These are phyloP conservation scores for Rhizopogon rudus DNA, from an alignment of 768 basidiomycete species.

Conservation along the genomic window DNA sequence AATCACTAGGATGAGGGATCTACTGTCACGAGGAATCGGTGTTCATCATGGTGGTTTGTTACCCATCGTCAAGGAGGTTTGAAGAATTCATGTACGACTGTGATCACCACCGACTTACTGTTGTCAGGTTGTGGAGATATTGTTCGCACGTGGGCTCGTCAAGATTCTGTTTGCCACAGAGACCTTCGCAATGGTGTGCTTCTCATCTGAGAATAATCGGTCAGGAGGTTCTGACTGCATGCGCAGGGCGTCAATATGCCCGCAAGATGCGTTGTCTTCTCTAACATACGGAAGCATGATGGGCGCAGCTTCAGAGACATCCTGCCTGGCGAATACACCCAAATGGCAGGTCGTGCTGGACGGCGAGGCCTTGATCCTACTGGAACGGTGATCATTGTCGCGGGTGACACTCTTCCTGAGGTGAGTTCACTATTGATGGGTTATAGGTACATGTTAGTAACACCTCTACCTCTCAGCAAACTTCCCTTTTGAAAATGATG, in stretches of 20 bases:
- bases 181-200: slow-evolving; percentile 93
- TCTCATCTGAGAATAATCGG: neutral
- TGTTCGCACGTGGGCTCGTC: slow-evolving; percentile 93
- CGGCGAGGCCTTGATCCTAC: slow-evolving; percentile 93
- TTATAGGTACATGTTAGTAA: neutral
- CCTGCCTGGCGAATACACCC: slow-evolving; percentile 90
- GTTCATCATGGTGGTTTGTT: slow-evolving; percentile 96
- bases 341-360: slow-evolving; percentile 98
- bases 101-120: slow-evolving; percentile 1
- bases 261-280: slow-evolving; percentile 94
- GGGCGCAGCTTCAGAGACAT: slow-evolving; percentile 89
- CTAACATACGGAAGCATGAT: slow-evolving; percentile 92
- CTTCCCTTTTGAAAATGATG: slow-evolving; percentile 80
- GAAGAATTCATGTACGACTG: slow-evolving; percentile 7
- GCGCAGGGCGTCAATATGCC: slow-evolving; percentile 98
- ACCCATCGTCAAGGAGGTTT: slow-evolving; percentile 94
- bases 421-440: slow-evolving; percentile 35
- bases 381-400: slow-evolving; percentile 91
- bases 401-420: slow-evolving; percentile 81
- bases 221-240: slow-evolving; percentile 7
- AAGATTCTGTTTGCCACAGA: slow-evolving; percentile 98
- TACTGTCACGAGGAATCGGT: slow-evolving; percentile 90
- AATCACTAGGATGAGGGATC: slow-evolving; percentile 82
- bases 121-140: slow-evolving; percentile 83
- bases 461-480: slow-evolving; percentile 44